These are phyloP conservation scores for Paraleonurus japonicus DNA, from an alignment of 257 asterid species.

Conservation along the genomic window DNA sequence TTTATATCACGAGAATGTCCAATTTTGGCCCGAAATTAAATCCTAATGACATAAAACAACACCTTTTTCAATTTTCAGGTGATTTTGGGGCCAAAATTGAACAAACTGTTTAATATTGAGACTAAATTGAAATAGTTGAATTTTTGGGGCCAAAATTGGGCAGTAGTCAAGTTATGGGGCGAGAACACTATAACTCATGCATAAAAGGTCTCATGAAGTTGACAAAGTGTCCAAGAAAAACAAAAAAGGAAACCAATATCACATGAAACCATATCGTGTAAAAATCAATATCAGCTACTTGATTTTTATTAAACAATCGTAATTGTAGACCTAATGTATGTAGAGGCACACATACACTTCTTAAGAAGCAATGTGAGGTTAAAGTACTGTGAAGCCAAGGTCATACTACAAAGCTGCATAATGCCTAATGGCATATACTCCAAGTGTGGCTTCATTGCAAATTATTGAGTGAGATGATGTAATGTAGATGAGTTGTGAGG, in stretches of 20 bases:
- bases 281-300: not conserved
- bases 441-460: not conserved
- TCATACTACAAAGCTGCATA: not conserved
- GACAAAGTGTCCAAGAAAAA: not conserved
- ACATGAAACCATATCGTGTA: not conserved
- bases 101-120: too few relatives aligned
- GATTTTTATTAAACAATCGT: not conserved
- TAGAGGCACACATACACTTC: not conserved
- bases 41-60: too few relatives aligned
- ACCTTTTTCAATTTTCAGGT: too few relatives aligned
- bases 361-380: constrained; percentile 5
- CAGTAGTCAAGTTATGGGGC: too few relatives aligned
- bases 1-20: too few relatives aligned
- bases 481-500: not conserved
- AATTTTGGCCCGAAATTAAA: too few relatives aligned
- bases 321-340: not conserved
- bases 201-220: not conserved
- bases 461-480: not conserved
- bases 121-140: too few relatives aligned
- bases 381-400: not conserved
- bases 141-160: too few relatives aligned
- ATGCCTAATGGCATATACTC: not conserved
- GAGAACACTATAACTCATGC: not conserved
- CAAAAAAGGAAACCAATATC: not conserved
- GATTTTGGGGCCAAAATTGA: too few relatives aligned